A percentile compares a stretch with the other conserved stretches of the same genome.
Evolutionary conservation across 495 filamentous ascomycete genomes (phyloP).

Genomic region (Jackrogersella multiformis): DNA sequence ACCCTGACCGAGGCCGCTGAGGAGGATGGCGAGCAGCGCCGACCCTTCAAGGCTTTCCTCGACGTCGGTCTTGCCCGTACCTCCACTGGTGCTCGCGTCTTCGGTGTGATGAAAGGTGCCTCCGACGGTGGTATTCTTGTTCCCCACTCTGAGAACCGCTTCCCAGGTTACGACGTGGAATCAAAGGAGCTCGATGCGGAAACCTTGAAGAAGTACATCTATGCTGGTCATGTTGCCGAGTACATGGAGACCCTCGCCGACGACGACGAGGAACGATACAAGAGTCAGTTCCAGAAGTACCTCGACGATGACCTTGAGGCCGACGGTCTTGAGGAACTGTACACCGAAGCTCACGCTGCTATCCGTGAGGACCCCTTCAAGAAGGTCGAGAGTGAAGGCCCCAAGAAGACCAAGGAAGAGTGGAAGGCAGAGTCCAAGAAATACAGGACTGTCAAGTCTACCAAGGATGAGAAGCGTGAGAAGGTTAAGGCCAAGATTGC

Average conservation of each 20-base stretch:
- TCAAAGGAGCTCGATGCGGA: conserved; percentile 96
- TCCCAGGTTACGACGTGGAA: conserved; percentile 98
- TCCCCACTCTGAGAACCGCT: conserved; percentile 98
- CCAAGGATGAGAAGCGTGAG: conserved; percentile 78
- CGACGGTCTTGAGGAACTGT: conserved; percentile 96
- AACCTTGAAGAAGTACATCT: conserved; percentile 98
- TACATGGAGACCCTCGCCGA: conserved; percentile 99
- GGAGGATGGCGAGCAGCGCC: conserved; percentile 80
- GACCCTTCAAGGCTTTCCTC: conserved; percentile 98
- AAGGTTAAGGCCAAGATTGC: conserved; percentile 90
- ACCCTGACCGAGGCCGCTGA: conserved; percentile 90
- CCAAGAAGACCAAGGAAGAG: conserved; percentile 94
- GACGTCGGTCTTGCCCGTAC: conserved; percentile 97
- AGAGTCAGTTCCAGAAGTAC: conserved; percentile 96
- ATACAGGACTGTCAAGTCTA: conserved; percentile 78
- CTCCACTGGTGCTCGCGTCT: conserved; percentile 97
- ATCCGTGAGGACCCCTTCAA: conserved; percentile 99
- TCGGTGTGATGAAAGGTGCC: conserved; percentile 99
- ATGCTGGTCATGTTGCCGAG: conserved; percentile 96
- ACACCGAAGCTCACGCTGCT: conserved; percentile 90
- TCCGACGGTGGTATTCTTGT: conserved; percentile 97
- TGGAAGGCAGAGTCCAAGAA: conserved; percentile 97
- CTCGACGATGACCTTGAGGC: conserved; percentile 96
- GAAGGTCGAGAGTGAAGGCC: conserved; percentile 79
- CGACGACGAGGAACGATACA: conserved; percentile 99